phyloP scores from a whole-genome alignment of 441 rosid species.

The Cnidoscolus chayamansa region DNA sequence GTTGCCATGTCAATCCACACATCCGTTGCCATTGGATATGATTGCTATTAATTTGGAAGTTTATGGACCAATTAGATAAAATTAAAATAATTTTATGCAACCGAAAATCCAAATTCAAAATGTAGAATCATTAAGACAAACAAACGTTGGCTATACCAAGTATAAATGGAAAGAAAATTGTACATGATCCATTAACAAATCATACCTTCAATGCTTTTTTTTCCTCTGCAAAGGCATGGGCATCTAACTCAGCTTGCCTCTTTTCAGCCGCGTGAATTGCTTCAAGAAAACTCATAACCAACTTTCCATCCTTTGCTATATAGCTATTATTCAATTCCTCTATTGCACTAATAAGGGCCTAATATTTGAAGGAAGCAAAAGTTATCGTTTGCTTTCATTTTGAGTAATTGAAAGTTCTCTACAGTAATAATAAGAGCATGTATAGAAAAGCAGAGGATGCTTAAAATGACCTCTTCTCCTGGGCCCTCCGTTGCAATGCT shows the following conservation, averaged over 20 bases:
- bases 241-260: constrained; percentile 85
- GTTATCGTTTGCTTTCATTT: constrained; percentile 6
- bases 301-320: constrained; percentile 61
- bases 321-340: constrained; percentile 55
- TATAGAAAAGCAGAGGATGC: constrained; percentile 19
- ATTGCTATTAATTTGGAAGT: too few species aligned
- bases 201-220: constrained; percentile 69
- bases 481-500: constrained; percentile 39
- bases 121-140: neutral
- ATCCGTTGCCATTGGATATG: too few species aligned
- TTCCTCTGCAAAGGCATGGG: constrained; percentile 68
- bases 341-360: constrained; percentile 49
- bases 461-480: constrained; percentile 31
- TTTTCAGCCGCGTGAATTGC: constrained; percentile 91
- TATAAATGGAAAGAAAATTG: constrained; percentile 5
- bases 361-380: constrained; percentile 28
- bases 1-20: too few species aligned
- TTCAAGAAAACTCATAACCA: constrained; percentile 75
- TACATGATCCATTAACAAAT: constrained; percentile 3
- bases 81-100: too few species aligned
- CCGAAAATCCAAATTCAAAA: too few species aligned
- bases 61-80: too few species aligned
- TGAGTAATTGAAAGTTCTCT: constrained; percentile 11
- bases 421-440: constrained; percentile 17
- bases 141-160: neutral